Conservation (phyloP, 2,329 filamentous ascomycete species). For the Penicillium paneum region DNA sequence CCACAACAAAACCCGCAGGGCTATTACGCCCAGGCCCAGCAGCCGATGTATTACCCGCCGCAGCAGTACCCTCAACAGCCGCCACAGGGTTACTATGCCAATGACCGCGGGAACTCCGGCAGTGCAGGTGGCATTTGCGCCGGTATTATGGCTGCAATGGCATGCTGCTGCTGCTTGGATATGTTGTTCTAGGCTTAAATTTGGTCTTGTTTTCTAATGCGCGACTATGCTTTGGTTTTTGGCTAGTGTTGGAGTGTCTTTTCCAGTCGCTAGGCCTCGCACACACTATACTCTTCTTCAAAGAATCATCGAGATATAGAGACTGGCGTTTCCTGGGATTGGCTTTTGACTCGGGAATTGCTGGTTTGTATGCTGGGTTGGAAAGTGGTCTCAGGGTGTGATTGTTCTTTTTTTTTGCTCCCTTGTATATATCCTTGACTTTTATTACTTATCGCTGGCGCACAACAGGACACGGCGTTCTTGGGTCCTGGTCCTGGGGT, state of each 20-base stretch:
- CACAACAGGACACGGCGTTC: constrained; percentile 14
- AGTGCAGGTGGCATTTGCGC: constrained; percentile 45
- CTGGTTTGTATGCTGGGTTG: not conserved
- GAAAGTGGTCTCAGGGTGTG: not conserved
- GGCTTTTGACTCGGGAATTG: not conserved
- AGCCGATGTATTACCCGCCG: constrained; percentile 29
- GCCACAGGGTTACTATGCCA: constrained; percentile 39
- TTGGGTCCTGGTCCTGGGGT: not conserved
- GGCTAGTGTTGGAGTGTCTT: not conserved
- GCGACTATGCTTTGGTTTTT: not conserved
- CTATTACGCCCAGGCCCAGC: constrained; percentile 22
- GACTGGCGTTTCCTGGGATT: not conserved
- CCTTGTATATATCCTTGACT: constrained; percentile 15
- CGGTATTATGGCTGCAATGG: constrained; percentile 47
- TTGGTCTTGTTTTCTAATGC: not conserved
- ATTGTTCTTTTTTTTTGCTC: not conserved
- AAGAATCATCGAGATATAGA: not conserved
- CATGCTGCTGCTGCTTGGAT: constrained; percentile 52
- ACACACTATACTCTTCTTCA: not conserved
- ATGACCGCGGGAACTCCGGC: constrained; percentile 29
- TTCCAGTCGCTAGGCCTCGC: not conserved
- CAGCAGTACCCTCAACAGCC: constrained; percentile 38
- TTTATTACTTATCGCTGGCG: constrained; percentile 12
- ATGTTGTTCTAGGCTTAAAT: constrained; percentile 38
- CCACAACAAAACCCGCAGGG: constrained; percentile 31